Conservation (phyloP, 495 filamentous ascomycete species). For the Lophiostoma macrostomum region DNA sequence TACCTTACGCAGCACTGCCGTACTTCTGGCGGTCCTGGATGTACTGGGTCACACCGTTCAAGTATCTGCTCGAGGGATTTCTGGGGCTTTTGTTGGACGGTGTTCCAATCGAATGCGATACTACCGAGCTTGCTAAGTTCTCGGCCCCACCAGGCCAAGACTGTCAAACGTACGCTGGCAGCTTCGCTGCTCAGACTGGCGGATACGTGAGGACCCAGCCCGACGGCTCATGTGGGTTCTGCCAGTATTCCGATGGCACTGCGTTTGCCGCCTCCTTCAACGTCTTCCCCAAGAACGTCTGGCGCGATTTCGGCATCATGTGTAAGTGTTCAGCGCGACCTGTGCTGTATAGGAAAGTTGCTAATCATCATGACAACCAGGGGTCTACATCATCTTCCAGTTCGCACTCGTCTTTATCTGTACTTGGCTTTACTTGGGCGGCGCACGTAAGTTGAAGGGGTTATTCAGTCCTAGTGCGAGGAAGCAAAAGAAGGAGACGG, state of each 20-base stretch:
- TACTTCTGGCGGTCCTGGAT: constrained; percentile 56
- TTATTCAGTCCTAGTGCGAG: constrained; percentile 17
- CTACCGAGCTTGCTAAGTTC: constrained; percentile 52
- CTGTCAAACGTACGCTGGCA: constrained; percentile 49
- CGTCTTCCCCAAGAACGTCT: constrained; percentile 33
- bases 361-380: constrained; percentile 9
- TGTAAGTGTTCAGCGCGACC: constrained; percentile 11
- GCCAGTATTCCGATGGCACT: constrained; percentile 41
- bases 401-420: constrained; percentile 33
- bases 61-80: constrained; percentile 57
- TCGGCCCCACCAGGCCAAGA: constrained; percentile 49
- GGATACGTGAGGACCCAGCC: constrained; percentile 40
- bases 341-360: not conserved
- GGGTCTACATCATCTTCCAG: constrained; percentile 34
- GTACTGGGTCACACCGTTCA: constrained; percentile 54
- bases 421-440: constrained; percentile 33
- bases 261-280: constrained; percentile 41
- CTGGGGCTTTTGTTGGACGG: constrained; percentile 49
- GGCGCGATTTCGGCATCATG: constrained; percentile 41
- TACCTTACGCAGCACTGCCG: constrained; percentile 49
- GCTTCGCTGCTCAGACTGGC: constrained; percentile 34
- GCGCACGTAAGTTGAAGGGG: constrained; percentile 24
- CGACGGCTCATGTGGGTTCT: constrained; percentile 40
- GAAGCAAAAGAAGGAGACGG: constrained; percentile 21
- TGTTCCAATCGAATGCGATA: constrained; percentile 46